phyloP scores from a whole-genome alignment of 2,329 filamentous ascomycete species.

The Fusarium tanahbumbuense region DNA sequence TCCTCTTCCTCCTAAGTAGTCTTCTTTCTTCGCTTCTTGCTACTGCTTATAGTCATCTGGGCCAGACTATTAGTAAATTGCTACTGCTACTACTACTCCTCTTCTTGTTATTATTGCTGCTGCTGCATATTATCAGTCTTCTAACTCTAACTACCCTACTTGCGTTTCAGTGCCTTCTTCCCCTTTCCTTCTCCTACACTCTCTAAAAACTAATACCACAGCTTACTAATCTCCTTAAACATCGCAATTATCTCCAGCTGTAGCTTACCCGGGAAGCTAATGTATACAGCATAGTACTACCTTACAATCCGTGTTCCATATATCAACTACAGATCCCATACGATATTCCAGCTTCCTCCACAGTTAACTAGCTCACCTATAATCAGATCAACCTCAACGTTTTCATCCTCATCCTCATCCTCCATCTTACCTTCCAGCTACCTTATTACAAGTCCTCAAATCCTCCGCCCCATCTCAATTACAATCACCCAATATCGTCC shows the following conservation, averaged over 20 bases:
- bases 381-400: neutral
- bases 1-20: neutral
- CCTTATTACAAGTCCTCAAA: neutral
- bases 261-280: neutral
- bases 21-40: too few species aligned
- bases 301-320: neutral
- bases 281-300: too few species aligned
- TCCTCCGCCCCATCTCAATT: neutral
- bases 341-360: neutral
- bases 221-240: neutral
- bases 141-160: too few species aligned
- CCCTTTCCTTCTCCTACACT: neutral
- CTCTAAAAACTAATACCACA: neutral
- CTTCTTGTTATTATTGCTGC: too few species aligned
- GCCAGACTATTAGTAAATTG: neutral
- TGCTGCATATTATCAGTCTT: too few species aligned
- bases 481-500: neutral
- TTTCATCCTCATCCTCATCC: neutral
- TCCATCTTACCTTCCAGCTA: neutral
- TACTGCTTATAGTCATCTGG: too few species aligned
- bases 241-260: neutral
- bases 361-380: neutral
- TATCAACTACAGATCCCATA: neutral
- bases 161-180: too few species aligned
- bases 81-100: too few species aligned